Base-by-base conservation (phyloP, 345 rosid species). In the Anacardium occidentale region DNA sequence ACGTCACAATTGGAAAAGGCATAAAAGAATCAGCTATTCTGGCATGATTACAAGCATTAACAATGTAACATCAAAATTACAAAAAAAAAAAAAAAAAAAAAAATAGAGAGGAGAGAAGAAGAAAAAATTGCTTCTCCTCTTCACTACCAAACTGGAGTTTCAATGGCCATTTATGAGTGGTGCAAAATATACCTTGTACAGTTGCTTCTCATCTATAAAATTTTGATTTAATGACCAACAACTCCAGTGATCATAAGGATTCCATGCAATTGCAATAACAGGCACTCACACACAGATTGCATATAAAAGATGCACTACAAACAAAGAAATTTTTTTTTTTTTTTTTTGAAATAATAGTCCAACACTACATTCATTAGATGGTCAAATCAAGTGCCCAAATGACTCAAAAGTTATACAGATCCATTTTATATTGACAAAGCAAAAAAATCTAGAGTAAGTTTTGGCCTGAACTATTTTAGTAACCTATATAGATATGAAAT, bases 1-100 rank as follows among this genome's bases (percentile, higher is more conserved):
- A 69, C 20, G 53, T 62, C 29, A 42, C 14, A 89, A 37, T 37
- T 37, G 42, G 42, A 37, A 37, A 9, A 37, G 42, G 42, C 42
- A 37, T 5, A 37, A 37, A 37, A 7, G 7, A 37, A 37, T 6
- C 42, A 37, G 42, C 42, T 5, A 37, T 5, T 37, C 9, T 45
- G 44, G 29, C 58, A 10, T 13, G n/a, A 63, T 44, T 48, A 66
- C 18, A 10, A 17, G 18, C 70, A 29, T 22, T 66, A 42, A 48
- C 1, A 37, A 8, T 37, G 8, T 8, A 52, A 56, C 32, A 57
- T 59, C 40, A 22, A 45, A 42, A 25, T 47, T 60, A 59, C n/a
- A 21, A 21, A n/a, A 52, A 63, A 11, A 69, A 21, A 21, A n/a
- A 52, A 63, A 11, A 69, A 21, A 21, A n/a, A 52, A 63, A 11